phyloP scores from a whole-genome alignment of 164 flowering plant species.

The Vitis cinerea region DNA sequence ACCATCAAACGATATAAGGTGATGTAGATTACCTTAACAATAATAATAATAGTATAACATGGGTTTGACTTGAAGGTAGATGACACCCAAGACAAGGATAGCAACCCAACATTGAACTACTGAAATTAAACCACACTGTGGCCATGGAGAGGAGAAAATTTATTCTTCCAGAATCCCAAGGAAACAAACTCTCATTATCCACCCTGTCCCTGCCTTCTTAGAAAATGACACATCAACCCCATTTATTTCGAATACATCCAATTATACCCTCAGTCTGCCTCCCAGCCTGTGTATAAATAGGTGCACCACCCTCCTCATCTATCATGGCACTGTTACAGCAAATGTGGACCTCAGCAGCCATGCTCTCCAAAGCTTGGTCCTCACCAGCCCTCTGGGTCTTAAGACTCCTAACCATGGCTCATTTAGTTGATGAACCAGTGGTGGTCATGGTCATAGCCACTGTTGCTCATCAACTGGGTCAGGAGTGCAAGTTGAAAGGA shows the following conservation, averaged over 20 bases:
- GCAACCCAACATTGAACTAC: no score
- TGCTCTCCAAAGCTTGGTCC: background rate
- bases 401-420: slow-evolving; percentile 6
- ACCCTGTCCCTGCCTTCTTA: slow-evolving; percentile 21
- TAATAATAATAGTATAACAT: no score
- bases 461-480: background rate
- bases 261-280: slow-evolving; percentile 12
- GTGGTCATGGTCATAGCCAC: slow-evolving; percentile 1
- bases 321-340: slow-evolving; percentile 5
- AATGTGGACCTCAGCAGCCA: slow-evolving; percentile 5
- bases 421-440: background rate
- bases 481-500: background rate
- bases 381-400: background rate
- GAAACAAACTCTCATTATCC: slow-evolving; percentile 20
- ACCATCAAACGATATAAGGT: no score
- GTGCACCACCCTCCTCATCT: background rate
- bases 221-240: slow-evolving; percentile 38
- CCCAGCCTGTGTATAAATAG: slow-evolving; percentile 22
- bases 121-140: no score
- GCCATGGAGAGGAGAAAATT: no score
- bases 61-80: no score
- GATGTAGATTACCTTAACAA: no score
- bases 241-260: slow-evolving; percentile 6
- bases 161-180: slow-evolving; percentile 15
- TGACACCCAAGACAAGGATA: no score